Base-by-base conservation (phyloP, 306 rosid species). In the Albizia julibrissin region DNA sequence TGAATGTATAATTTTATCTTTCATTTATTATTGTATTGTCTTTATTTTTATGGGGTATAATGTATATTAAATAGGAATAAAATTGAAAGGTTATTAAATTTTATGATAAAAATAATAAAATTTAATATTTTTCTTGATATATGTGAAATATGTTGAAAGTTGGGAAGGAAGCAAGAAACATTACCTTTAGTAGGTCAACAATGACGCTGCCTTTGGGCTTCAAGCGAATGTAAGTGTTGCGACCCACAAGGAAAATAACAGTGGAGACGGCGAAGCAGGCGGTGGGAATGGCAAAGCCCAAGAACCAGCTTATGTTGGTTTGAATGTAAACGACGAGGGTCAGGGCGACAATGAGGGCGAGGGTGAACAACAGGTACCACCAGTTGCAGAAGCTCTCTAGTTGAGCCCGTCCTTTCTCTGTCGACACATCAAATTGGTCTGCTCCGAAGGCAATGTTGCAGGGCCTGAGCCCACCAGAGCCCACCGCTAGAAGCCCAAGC, bases 381-480 rank as follows among this genome's bases (percentile, higher is more conserved):
- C 91, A 91, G 75, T 88, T 89, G 76, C 80, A 85, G 83, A 91
- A 93, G 85, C 94, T 89, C 76, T 90, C 91, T 8, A 91, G 85
- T 54, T 88, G 90, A 13, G 85, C 72, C 75, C 79, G 27, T 24
- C 95, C 95, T 76, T 87, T 85, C 74, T 85, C 84, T 0, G 91
- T 88, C 11, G 73, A 81, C 46, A 77, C 79, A 61, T 91, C 89
- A 22, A 93, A 90, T n/a, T 91, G 94, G 68, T 93, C 89, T 7
- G 92, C 92, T 26, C 97, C 97, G 33, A 91, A 93, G 85, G 95
- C 86, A 83, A 93, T 88, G 83, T 91, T 91, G 84, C 92, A 93
- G 10, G 94, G 91, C 66, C 94, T 83, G n/a, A 88, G 80, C 44
- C 90, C 85, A n/a, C 91, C 91, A 19, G 85, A 84, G 21, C 95